A percentile compares a stretch with the other conserved stretches of the same genome.
Conservation (phyloP, 805 yeast genomes). For the Myxozyma vanderwaltii region DNA sequence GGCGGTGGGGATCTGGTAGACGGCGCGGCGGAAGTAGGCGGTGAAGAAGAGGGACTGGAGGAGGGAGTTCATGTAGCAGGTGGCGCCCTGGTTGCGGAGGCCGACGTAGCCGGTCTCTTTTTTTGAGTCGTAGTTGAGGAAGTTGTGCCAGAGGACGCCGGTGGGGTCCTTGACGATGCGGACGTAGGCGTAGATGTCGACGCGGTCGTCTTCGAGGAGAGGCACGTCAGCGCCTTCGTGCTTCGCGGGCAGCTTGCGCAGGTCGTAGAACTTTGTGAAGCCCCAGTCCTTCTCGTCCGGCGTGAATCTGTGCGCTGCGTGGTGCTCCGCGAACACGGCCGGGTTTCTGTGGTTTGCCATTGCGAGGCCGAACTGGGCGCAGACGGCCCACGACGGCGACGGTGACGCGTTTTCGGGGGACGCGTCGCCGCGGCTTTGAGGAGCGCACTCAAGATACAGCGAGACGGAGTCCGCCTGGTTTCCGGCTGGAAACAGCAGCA, state of each 20-base stretch:
- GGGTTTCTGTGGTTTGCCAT: conserved; percentile 81
- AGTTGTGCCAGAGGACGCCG: conserved; percentile 92
- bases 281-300: conserved; percentile 93
- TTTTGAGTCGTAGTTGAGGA: conserved; percentile 80
- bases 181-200: conserved; percentile 77
- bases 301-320: conserved; percentile 77
- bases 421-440: conserved; percentile 23
- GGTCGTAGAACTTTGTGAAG: conserved; percentile 72
- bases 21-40: conserved; percentile 75
- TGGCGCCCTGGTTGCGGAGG: conserved; percentile 94
- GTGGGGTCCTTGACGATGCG: conserved; percentile 84
- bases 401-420: no score
- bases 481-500: conserved; percentile 73
- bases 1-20: conserved; percentile 85
- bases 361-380: conserved; percentile 86
- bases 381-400: conserved; percentile 89
- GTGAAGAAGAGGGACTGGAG: conserved; percentile 90
- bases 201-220: conserved; percentile 54
- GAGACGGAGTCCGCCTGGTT: conserved; percentile 56
- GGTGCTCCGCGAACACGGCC: conserved; percentile 56
- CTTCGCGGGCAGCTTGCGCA: conserved; percentile 45
- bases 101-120: conserved; percentile 90
- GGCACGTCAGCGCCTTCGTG: conserved; percentile 46
- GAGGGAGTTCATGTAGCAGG: conserved; percentile 92
- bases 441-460: conserved; percentile 75